Evolutionary conservation across 2,329 filamentous ascomycete species (phyloP).

Genomic region (Penicillium sp.): DNA sequence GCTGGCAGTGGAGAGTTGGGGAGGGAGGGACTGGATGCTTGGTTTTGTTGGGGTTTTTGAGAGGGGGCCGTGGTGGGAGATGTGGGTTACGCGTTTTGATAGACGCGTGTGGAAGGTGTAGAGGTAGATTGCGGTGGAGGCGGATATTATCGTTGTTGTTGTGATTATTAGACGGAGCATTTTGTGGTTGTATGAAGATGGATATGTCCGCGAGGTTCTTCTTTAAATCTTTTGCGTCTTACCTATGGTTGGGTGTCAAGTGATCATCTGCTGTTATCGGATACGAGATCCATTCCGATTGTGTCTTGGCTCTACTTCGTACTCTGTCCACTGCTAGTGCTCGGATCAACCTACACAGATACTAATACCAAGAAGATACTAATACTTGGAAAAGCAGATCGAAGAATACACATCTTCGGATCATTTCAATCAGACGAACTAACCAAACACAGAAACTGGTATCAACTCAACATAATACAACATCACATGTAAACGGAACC

Average conservation of each 20-base stretch:
- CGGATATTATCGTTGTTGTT: conserved; percentile 17
- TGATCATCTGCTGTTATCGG: conserved; percentile 14
- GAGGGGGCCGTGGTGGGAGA: conserved; percentile 18
- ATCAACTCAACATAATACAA: too few relatives aligned
- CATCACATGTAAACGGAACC: too few relatives aligned
- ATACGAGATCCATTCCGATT: conserved; percentile 1
- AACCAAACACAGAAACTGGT: too few relatives aligned
- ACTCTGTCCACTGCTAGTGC: too few relatives aligned
- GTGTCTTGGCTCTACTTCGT: too few relatives aligned
- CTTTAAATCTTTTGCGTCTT: too few relatives aligned
- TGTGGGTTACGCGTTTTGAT: conserved; percentile 24
- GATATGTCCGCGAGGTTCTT: too few relatives aligned
- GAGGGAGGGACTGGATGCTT: conserved; percentile 25
- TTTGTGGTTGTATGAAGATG: not conserved
- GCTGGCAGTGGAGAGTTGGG: conserved; percentile 11
- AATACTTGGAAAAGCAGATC: too few relatives aligned
- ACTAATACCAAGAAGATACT: too few relatives aligned
- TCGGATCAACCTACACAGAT: too few relatives aligned
- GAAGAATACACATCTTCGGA: too few relatives aligned
- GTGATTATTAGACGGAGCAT: conserved; percentile 17
- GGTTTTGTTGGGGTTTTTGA: conserved; percentile 5
- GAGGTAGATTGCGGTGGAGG: conserved; percentile 22
- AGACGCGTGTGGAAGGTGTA: conserved; percentile 26
- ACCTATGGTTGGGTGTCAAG: conserved; percentile 1
- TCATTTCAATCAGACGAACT: too few relatives aligned